A percentile compares a stretch with the other conserved stretches of the same genome.
These are phyloP conservation scores for Boletus sp. DNA, from an alignment of 1,284 basidiomycete genomes.

Conservation along the genomic window DNA sequence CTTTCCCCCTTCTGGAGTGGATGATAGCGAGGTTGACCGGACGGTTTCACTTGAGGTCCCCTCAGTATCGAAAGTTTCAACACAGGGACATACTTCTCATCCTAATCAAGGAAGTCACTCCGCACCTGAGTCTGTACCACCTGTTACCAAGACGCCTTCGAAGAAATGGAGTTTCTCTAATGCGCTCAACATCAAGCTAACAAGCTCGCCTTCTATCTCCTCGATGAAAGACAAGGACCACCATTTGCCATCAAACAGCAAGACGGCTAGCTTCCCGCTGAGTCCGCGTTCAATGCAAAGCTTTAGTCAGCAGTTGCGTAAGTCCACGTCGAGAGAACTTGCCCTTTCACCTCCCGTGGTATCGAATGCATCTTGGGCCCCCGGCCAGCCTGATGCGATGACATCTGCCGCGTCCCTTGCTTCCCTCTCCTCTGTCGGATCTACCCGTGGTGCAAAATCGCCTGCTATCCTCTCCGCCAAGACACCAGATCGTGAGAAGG, in stretches of 20 bases:
- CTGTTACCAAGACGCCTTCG: slow-evolving; percentile 64
- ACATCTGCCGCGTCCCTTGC: slow-evolving; percentile 66
- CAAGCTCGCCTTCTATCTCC: slow-evolving; percentile 61
- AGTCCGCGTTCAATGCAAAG: slow-evolving; percentile 60
- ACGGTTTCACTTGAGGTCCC: slow-evolving; percentile 54
- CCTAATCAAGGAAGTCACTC: slow-evolving; percentile 34
- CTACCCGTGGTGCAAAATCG: slow-evolving; percentile 46
- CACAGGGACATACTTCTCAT: slow-evolving; percentile 21
- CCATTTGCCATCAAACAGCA: slow-evolving; percentile 29
- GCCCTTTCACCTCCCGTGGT: slow-evolving; percentile 41
- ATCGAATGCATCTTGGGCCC: slow-evolving; percentile 56
- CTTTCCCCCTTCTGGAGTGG: slow-evolving; percentile 43
- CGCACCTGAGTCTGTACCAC: slow-evolving; percentile 39
- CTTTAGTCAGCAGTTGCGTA: slow-evolving; percentile 59
- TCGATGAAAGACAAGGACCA: slow-evolving; percentile 43
- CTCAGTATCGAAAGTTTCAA: slow-evolving; percentile 34
- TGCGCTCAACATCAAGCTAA: slow-evolving; percentile 79
- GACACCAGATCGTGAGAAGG: slow-evolving; percentile 53
- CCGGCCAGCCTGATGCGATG: slow-evolving; percentile 69
- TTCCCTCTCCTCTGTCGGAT: slow-evolving; percentile 69
- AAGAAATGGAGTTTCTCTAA: slow-evolving; percentile 97
- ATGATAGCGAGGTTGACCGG: slow-evolving; percentile 39
- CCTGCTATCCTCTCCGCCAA: slow-evolving; percentile 38
- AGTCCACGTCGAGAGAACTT: slow-evolving; percentile 64
- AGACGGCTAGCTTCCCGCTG: slow-evolving; percentile 50